Conservation (phyloP, 169 alveolate species). For the Miamiensis avidus region DNA sequence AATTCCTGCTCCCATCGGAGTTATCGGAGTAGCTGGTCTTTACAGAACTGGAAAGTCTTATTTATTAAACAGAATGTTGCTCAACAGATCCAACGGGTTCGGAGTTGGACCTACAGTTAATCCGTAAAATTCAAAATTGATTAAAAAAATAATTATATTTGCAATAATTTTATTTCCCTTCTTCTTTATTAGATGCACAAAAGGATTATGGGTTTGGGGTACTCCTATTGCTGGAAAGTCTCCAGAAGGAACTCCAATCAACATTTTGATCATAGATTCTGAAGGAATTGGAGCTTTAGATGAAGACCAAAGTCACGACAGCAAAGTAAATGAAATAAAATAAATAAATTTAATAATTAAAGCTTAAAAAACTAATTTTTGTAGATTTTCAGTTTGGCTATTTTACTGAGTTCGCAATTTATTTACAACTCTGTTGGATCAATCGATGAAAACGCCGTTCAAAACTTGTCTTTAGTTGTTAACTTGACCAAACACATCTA, state of each 20-base stretch:
- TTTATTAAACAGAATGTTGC: slow-evolving; percentile 76
- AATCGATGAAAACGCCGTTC: slow-evolving; percentile 83
- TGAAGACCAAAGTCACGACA: slow-evolving; percentile 79
- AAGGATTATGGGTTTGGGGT: slow-evolving; percentile 87
- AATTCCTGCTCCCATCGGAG: slow-evolving; percentile 66
- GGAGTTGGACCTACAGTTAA: slow-evolving; percentile 86
- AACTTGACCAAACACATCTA: slow-evolving; percentile 80
- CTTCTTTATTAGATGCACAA: not conserved
- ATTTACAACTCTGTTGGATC: slow-evolving; percentile 83
- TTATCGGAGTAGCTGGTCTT: slow-evolving; percentile 83
- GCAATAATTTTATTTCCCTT: not conserved
- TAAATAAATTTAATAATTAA: too few relatives aligned
- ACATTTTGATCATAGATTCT: slow-evolving; percentile 75
- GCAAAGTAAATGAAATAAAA: slow-evolving; percentile 45
- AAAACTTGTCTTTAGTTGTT: slow-evolving; percentile 71
- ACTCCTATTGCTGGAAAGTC: slow-evolving; percentile 68
- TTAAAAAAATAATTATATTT: not conserved
- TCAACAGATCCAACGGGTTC: slow-evolving; percentile 73
- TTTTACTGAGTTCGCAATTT: slow-evolving; percentile 65
- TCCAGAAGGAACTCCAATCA: slow-evolving; percentile 68
- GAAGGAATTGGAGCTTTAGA: slow-evolving; percentile 85
- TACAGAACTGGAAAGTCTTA: slow-evolving; percentile 86
- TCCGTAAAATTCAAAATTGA: slow-evolving; percentile 45
- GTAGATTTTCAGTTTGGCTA: not conserved
- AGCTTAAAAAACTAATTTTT: too few relatives aligned